A percentile compares a stretch with the other conserved stretches of the same genome.
These are phyloP conservation scores for Baorangia bicolor DNA, from an alignment of 768 basidiomycete species.

Conservation along the genomic window DNA sequence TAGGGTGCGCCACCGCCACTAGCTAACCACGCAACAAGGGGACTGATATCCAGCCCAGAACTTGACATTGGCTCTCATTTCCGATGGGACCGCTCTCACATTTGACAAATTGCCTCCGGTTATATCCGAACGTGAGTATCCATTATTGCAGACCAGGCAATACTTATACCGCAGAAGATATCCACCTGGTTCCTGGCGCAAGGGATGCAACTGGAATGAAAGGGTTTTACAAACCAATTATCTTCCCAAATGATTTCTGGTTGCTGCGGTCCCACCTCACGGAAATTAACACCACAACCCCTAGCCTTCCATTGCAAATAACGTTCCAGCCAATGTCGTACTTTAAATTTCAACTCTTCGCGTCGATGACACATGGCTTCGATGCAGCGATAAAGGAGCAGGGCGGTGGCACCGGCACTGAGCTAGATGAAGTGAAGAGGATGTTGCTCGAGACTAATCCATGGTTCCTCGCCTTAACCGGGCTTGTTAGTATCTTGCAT, in stretches of 20 bases:
- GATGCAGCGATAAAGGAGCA: slow-evolving; percentile 82
- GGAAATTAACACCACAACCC: slow-evolving; percentile 84
- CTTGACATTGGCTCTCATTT: slow-evolving; percentile 81
- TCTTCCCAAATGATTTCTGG: slow-evolving; percentile 98
- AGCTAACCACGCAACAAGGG: not conserved
- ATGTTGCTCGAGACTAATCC: slow-evolving; percentile 90
- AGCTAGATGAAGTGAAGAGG: slow-evolving; percentile 93
- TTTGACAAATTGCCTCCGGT: slow-evolving; percentile 57
- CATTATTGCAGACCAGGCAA: not conserved
- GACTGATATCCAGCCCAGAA: slow-evolving; percentile 49
- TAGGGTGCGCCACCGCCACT: slow-evolving; percentile 41
- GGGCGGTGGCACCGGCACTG: slow-evolving; percentile 57
- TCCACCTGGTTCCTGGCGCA: slow-evolving; percentile 56
- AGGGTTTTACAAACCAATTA: slow-evolving; percentile 80
- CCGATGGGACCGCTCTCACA: slow-evolving; percentile 59
- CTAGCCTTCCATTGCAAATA: slow-evolving; percentile 74
- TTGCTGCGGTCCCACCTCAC: slow-evolving; percentile 76
- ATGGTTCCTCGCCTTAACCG: slow-evolving; percentile 84
- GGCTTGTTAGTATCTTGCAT: slow-evolving; percentile 82
- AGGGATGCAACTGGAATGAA: slow-evolving; percentile 65
- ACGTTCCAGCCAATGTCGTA: slow-evolving; percentile 83
- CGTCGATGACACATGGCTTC: slow-evolving; percentile 83
- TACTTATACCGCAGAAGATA: slow-evolving; percentile 44
- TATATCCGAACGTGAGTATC: slow-evolving; percentile 56
- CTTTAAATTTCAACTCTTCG: slow-evolving; percentile 85